phyloP scores from a whole-genome alignment of 768 basidiomycete genomes.

The Daedalea quercina region DNA sequence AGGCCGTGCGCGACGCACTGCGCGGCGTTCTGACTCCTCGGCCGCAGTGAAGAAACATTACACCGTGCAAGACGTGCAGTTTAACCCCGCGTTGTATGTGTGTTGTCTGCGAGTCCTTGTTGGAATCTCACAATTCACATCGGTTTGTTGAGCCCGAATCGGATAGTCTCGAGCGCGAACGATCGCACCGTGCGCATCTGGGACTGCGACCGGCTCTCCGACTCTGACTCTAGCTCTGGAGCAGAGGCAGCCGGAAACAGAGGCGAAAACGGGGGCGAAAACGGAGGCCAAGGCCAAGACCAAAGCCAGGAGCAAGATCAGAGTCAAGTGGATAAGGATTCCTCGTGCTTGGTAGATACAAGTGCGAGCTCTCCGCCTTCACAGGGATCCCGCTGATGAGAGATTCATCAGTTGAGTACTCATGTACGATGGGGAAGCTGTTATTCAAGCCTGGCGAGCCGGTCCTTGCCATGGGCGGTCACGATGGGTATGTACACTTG shows the following conservation, averaged over 20 bases:
- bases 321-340: no score
- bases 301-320: no score
- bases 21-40: no score
- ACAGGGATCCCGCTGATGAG: background rate
- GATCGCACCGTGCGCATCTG: slow-evolving; percentile 39
- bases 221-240: no score
- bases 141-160: slow-evolving; percentile 24
- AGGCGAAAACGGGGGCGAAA: background rate
- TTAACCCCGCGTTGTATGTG: slow-evolving; percentile 42
- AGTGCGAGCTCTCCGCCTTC: no score
- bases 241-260: no score
- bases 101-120: background rate
- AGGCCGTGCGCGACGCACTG: no score
- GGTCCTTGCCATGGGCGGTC: background rate
- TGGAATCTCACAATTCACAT: background rate
- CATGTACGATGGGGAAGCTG: background rate
- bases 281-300: no score
- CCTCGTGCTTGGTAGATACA: no score
- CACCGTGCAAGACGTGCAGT: slow-evolving; percentile 48
- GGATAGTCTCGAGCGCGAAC: slow-evolving; percentile 42
- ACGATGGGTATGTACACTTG: background rate
- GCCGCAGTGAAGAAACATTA: slow-evolving; percentile 37
- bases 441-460: slow-evolving; percentile 1
- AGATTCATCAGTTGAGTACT: background rate
- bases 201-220: no score